Conservation (phyloP, 371 early-diverging fungal species). For the Gilbertella persicaria region DNA sequence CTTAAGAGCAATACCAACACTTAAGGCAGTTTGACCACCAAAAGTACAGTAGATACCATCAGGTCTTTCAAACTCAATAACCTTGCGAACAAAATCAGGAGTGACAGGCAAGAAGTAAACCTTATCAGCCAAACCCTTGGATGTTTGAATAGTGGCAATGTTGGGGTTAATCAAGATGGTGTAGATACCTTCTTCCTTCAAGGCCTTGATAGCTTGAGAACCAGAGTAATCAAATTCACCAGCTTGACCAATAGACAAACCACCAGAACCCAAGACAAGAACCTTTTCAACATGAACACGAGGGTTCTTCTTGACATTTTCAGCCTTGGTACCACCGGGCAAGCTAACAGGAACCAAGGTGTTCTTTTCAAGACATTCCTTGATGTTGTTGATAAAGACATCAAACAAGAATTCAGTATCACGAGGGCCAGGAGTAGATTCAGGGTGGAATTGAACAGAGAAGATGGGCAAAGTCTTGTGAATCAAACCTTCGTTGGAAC, state of each 20-base stretch:
- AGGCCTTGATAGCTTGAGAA: conserved; percentile 94
- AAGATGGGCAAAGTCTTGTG: conserved; percentile 73
- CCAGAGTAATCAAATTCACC: conserved; percentile 99
- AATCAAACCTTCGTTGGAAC: conserved; percentile 91
- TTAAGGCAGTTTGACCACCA: conserved; percentile 96
- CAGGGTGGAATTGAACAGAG: conserved; percentile 97
- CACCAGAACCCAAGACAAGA: conserved; percentile 93
- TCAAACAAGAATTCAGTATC: conserved; percentile 90
- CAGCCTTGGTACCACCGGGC: conserved; percentile 64
- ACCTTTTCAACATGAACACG: conserved; percentile 75
- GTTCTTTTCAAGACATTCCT: conserved; percentile 70
- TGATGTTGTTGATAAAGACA: conserved; percentile 74
- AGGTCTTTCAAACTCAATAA: conserved; percentile 88
- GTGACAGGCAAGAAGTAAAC: conserved; percentile 95
- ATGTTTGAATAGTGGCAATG: conserved; percentile 96
- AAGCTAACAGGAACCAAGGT: conserved; percentile 76
- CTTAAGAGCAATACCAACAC: conserved; percentile 87
- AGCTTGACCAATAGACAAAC: conserved; percentile 96
- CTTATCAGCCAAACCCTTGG: conserved; percentile 90
- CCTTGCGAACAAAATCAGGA: conserved; percentile 87
- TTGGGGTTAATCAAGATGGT: conserved; percentile 95
- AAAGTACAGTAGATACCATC: conserved; percentile 95
- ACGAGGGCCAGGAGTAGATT: conserved; percentile 93
- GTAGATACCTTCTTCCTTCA: conserved; percentile 92
- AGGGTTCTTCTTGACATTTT: conserved; percentile 53